phyloP scores from a whole-genome alignment of 148 eudicot genomes.

The Dianthus caryophyllus region DNA sequence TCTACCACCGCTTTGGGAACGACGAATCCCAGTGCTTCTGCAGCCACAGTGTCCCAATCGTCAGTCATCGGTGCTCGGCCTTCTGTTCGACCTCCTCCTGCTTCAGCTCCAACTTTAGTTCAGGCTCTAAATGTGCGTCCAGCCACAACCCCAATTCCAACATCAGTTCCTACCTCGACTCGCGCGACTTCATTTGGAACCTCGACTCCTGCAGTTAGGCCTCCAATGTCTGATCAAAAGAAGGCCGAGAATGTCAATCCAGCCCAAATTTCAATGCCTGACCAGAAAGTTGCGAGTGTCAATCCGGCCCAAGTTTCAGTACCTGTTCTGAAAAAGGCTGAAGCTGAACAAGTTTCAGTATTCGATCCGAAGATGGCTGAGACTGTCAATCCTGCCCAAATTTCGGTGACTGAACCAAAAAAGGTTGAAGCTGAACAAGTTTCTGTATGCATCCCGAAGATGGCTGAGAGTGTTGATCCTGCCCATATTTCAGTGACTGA shows the following conservation, averaged over 20 bases:
- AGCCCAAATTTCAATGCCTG: not conserved
- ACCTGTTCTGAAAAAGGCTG: not conserved
- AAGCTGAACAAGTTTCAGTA: not conserved
- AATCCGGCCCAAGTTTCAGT: not conserved
- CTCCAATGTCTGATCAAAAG: not conserved
- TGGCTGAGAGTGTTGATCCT: not conserved
- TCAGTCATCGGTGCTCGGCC: slow-evolving; percentile 8
- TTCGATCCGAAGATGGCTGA: not conserved
- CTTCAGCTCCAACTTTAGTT: slow-evolving; percentile 1
- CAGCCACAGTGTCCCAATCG: slow-evolving; percentile 7
- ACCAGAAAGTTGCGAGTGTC: not conserved
- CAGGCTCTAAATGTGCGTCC: not conserved
- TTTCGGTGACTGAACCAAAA: not conserved
- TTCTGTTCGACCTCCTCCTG: slow-evolving; percentile 3
- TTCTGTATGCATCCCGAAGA: not conserved
- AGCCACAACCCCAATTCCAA: not conserved
- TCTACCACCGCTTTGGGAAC: slow-evolving; percentile 24
- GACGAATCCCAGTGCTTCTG: slow-evolving; percentile 10
- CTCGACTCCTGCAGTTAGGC: not conserved
- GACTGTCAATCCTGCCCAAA: not conserved
- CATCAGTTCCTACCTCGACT: not conserved
- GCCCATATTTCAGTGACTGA: not conserved
- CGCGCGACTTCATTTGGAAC: not conserved
- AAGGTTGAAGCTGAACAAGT: not conserved
- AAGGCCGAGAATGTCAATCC: not conserved